These are phyloP conservation scores for Straminergon stramineum DNA, from an alignment of 225 moss, liverwort and hornwort species.

Conservation along the genomic window DNA sequence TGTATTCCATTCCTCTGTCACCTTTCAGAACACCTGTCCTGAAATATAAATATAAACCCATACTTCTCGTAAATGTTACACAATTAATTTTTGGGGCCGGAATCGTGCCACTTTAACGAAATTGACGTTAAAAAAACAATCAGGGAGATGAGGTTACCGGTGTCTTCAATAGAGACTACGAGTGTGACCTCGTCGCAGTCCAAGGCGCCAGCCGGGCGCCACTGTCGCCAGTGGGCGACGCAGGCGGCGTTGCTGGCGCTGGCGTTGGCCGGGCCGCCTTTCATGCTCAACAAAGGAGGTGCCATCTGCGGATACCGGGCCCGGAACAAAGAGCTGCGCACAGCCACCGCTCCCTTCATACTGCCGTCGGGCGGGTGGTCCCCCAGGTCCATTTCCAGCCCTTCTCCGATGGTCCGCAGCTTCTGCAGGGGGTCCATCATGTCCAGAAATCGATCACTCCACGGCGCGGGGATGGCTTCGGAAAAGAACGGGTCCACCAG, in stretches of 20 bases:
- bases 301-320: constrained; percentile 13
- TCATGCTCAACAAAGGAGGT: constrained; percentile 77
- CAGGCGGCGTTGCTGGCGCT: constrained; percentile 12
- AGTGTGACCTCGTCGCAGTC: constrained; percentile 23
- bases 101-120: background rate
- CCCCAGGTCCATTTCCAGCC: background rate
- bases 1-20: background rate
- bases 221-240: constrained; percentile 50
- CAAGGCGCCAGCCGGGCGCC: constrained; percentile 27
- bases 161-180: constrained; percentile 77
- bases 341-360: constrained; percentile 14
- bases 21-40: background rate
- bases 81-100: background rate
- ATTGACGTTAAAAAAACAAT: background rate
- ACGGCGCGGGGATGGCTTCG: background rate
- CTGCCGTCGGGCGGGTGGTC: background rate
- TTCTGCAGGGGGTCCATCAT: constrained; percentile 6
- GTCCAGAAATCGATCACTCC: constrained; percentile 11
- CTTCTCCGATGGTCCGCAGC: background rate
- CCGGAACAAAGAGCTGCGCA: constrained; percentile 15
- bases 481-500: constrained; percentile 12
- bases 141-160: constrained; percentile 8
- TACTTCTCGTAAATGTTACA: background rate
- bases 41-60: background rate
- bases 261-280: constrained; percentile 20